Percentiles rank a stretch among this genome's conserved stretches.
Conservation (phyloP, 2,329 filamentous ascomycete species). For the Epichloe sp. region DNA sequence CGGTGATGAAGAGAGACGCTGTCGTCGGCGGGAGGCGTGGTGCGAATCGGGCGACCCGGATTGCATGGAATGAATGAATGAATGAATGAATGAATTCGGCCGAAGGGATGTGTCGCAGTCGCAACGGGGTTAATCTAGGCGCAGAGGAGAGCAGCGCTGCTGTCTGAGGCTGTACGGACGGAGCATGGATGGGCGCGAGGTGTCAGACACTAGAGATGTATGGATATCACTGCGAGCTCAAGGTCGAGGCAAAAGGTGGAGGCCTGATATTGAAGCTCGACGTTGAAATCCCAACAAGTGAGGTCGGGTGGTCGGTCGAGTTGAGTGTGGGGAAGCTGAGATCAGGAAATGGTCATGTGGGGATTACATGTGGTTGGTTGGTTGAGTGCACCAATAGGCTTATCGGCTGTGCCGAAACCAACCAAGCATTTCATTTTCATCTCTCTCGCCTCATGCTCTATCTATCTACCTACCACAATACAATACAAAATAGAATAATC, state of each 20-base stretch:
- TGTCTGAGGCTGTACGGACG: no score
- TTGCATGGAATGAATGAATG: conserved; percentile 19
- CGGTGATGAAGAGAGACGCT: conserved; percentile 22
- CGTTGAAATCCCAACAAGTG: no score
- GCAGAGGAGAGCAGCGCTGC: no score
- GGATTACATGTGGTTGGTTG: no score
- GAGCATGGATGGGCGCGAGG: no score
- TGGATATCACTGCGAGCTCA: neutral
- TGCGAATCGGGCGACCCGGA: conserved; percentile 16
- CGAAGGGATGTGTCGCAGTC: neutral
- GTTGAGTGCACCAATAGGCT: no score
- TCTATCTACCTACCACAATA: neutral
- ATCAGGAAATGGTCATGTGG: neutral
- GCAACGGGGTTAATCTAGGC: neutral
- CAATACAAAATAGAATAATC: neutral
- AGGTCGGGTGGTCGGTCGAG: no score
- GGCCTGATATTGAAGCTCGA: no score
- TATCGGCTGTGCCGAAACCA: no score
- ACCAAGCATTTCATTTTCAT: no score
- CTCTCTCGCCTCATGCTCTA: no score
- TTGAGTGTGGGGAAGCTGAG: neutral
- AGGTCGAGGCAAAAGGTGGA: neutral
- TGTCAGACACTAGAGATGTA: neutral
- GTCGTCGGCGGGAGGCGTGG: conserved; percentile 25
- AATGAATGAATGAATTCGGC: neutral